A percentile compares a stretch with the other conserved stretches of the same genome.
phyloP scores from a whole-genome alignment of 129 eudicot species.

The Deinandra increscens region DNA sequence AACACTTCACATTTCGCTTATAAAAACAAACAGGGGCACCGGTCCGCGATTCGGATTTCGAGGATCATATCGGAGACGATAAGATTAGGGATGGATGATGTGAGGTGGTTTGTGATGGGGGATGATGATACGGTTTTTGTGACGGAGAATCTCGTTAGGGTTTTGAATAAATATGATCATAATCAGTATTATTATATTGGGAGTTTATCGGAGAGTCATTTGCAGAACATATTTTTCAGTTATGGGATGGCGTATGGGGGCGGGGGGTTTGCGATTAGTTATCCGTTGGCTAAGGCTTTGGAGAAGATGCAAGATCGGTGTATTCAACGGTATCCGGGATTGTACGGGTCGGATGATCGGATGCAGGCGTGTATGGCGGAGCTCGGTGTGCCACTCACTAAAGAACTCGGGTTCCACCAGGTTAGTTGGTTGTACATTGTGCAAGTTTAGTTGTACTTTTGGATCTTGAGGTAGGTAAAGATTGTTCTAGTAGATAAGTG shows the following conservation, averaged over 20 bases:
- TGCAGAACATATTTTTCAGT: constrained; percentile 84
- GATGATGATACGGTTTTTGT: constrained; percentile 93
- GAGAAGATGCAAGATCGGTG: constrained; percentile 86
- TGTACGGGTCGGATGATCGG: constrained; percentile 93
- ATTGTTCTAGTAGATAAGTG: not conserved
- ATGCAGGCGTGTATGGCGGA: constrained; percentile 99
- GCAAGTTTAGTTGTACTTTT: constrained; percentile 11
- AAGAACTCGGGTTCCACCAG: constrained; percentile 95
- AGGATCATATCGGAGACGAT: constrained; percentile 81
- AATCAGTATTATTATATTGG: constrained; percentile 84
- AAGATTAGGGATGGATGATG: constrained; percentile 54
- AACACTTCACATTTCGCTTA: constrained; percentile 67
- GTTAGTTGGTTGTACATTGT: constrained; percentile 37
- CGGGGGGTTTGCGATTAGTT: constrained; percentile 94
- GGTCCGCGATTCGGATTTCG: constrained; percentile 91
- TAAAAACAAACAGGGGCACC: constrained; percentile 75
- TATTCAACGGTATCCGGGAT: constrained; percentile 80
- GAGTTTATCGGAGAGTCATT: constrained; percentile 78
- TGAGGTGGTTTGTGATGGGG: constrained; percentile 94
- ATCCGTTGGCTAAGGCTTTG: constrained; percentile 78
- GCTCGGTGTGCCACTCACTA: constrained; percentile 96
- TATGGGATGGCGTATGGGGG: constrained; percentile 98
- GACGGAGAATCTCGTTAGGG: constrained; percentile 79
- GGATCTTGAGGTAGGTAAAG: not conserved
- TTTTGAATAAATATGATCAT: constrained; percentile 82